These are phyloP conservation scores for Camelina sativa DNA, from an alignment of 345 rosid genomes.

Conservation along the genomic window DNA sequence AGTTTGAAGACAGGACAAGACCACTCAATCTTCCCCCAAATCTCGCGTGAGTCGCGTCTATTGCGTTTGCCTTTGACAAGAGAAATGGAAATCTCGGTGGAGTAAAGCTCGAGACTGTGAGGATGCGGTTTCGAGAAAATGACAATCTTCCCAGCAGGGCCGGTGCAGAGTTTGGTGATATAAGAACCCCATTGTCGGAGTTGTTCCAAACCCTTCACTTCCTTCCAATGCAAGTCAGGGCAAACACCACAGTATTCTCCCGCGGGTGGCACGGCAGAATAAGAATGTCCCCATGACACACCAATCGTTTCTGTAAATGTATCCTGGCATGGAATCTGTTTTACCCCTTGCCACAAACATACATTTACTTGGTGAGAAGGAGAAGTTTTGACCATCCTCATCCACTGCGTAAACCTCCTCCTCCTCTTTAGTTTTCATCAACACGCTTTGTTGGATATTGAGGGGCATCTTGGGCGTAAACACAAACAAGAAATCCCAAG, in stretches of 20 bases:
- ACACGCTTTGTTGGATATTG: conserved; percentile 21
- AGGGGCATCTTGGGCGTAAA: not conserved
- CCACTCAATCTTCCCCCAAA: conserved; percentile 15
- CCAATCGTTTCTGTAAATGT: not conserved
- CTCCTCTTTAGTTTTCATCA: not conserved
- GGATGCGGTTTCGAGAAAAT: conserved; percentile 17
- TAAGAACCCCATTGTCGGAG: not conserved
- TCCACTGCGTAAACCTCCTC: conserved; percentile 5
- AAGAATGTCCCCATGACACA: not conserved
- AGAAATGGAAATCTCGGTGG: conserved; percentile 8
- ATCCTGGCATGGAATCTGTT: conserved; percentile 9
- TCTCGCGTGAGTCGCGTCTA: too few relatives aligned
- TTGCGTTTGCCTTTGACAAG: not conserved
- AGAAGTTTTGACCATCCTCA: conserved; percentile 16
- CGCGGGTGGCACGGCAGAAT: not conserved
- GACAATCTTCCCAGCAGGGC: not conserved
- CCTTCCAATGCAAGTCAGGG: conserved; percentile 22
- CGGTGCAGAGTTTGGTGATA: conserved; percentile 6
- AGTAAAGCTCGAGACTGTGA: conserved; percentile 13
- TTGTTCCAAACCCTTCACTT: conserved; percentile 27
- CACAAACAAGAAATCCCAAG: not conserved
- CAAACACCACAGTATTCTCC: conserved; percentile 21
- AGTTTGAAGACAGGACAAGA: conserved; percentile 5
- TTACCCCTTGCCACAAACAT: not conserved
- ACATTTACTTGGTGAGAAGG: conserved; percentile 3